Base-by-base conservation (phyloP, 768 basidiomycete species). In the Holtermanniella nyarrowii region DNA sequence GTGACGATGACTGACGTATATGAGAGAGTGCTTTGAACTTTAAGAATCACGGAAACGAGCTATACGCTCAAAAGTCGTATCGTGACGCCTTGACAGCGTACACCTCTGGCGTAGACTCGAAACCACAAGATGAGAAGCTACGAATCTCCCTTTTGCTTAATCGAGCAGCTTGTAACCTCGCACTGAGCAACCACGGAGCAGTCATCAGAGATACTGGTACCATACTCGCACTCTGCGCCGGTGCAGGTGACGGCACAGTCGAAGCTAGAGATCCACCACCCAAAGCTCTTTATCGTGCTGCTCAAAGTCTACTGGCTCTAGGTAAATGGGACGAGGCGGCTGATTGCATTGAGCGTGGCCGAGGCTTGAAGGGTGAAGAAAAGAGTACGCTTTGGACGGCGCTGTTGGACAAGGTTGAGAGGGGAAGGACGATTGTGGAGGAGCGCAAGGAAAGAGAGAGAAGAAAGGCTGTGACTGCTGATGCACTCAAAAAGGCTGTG, bases 41-140 rank as follows among this genome's bases (percentile, higher is more conserved):
- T 73, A 96, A 95, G 70, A 82, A 88, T 48, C 88, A 93, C 67
- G 95, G 90, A 3, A 97, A 96, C 66, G 89, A 91, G 50, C 88
- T 93, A 63, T 93, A 86, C 74, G 83, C 82, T 58, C 84, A 83
- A 24, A 88, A 86, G 65, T 80, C 86, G 41, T 85, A 80, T 70
- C 79, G 86, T 31, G 90, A 97, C 69, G 95, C 95, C 0, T 54
- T 83, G 5, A 80, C 82, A 0, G 95, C 96, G 69, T 99, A 97
- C 69, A 82, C 83, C 0, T 86, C 91, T 68, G 93, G 85, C 1
- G 61, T 97, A 22, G 87, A 90, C 50, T 86, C 85, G 18, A 81
- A 85, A 51, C 87, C 90, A 10, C 78, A 80, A 23, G 81, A 87
- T 57, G 50, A 57, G 5, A 57, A 57, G n/a, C 57, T 74, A 3